Conservation (phyloP, 2,329 filamentous ascomycete genomes). For the Aspergillus sp. region DNA sequence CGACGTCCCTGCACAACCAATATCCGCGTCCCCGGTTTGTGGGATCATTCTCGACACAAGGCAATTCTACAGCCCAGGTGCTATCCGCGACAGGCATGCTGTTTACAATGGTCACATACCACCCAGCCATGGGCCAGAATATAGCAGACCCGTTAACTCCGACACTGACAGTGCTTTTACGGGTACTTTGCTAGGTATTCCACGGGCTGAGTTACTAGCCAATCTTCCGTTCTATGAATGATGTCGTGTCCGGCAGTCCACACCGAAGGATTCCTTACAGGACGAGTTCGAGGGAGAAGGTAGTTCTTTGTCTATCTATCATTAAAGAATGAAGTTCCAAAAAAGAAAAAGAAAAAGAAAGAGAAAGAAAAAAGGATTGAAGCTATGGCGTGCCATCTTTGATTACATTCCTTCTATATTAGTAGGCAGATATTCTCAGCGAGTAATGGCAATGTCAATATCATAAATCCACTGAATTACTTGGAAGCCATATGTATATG, state of each 20-base stretch:
- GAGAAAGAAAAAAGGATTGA: too few species aligned
- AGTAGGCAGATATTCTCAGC: too few species aligned
- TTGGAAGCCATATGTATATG: too few species aligned
- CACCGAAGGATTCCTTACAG: too few species aligned
- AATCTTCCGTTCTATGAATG: background rate
- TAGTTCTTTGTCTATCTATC: too few species aligned
- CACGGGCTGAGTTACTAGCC: background rate
- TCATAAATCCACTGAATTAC: too few species aligned
- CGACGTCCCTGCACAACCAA: background rate
- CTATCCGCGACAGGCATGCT: conserved; percentile 1
- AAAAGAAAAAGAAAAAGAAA: too few species aligned
- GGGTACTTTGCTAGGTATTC: background rate
- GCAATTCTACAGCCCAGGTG: conserved; percentile 2
- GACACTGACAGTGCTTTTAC: background rate
- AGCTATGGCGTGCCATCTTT: too few species aligned
- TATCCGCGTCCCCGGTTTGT: background rate
- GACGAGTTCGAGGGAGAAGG: too few species aligned
- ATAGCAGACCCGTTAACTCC: background rate
- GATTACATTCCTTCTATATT: too few species aligned
- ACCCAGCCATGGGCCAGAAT: background rate
- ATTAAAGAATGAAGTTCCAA: too few species aligned
- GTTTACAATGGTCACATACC: background rate
- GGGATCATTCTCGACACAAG: conserved; percentile 1
- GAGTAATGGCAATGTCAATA: too few species aligned
- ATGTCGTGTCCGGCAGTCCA: background rate